These are phyloP conservation scores for Exophiala spinifera DNA, from an alignment of 2,329 filamentous ascomycete genomes.

Conservation along the genomic window DNA sequence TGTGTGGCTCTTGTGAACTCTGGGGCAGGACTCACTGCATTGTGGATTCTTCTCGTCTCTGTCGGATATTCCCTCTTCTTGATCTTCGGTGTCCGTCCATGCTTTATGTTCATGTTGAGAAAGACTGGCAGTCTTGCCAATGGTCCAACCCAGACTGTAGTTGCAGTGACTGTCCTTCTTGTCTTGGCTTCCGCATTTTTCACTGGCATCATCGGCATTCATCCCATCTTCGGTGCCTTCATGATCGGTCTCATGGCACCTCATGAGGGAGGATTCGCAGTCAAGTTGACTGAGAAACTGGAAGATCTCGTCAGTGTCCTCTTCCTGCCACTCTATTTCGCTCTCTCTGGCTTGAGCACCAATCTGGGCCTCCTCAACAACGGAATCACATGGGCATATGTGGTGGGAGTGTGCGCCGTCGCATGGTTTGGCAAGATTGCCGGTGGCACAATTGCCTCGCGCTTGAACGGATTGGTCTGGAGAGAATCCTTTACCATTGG, in stretches of 20 bases:
- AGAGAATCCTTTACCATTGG: conserved; percentile 86
- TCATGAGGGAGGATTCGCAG: conserved; percentile 61
- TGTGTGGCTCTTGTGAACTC: conserved; percentile 93
- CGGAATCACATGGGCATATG: conserved; percentile 85
- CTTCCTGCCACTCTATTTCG: conserved; percentile 89
- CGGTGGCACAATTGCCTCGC: conserved; percentile 76
- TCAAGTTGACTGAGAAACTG: conserved; percentile 87
- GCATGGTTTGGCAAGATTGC: conserved; percentile 83
- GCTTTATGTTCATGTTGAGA: conserved; percentile 70
- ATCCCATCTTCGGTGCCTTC: conserved; percentile 93
- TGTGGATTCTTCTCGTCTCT: conserved; percentile 77
- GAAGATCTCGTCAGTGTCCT: conserved; percentile 84
- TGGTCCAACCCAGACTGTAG: conserved; percentile 80
- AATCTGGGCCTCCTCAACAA: conserved; percentile 78
- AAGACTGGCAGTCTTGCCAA: conserved; percentile 77
- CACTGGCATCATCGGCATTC: conserved; percentile 84
- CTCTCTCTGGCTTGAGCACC: conserved; percentile 83
- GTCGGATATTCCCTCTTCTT: conserved; percentile 75
- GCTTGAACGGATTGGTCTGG: conserved; percentile 76
- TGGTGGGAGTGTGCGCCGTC: conserved; percentile 74
- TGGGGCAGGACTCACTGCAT: conserved; percentile 72
- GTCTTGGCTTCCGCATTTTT: conserved; percentile 80
- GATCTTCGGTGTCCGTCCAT: conserved; percentile 67
- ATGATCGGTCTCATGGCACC: conserved; percentile 85
- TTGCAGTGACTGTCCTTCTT: conserved; percentile 76